A percentile compares a stretch with the other conserved stretches of the same genome.
Conservation (phyloP, 352 stramenopile genomes). For the Phytopythium kandeliae region DNA sequence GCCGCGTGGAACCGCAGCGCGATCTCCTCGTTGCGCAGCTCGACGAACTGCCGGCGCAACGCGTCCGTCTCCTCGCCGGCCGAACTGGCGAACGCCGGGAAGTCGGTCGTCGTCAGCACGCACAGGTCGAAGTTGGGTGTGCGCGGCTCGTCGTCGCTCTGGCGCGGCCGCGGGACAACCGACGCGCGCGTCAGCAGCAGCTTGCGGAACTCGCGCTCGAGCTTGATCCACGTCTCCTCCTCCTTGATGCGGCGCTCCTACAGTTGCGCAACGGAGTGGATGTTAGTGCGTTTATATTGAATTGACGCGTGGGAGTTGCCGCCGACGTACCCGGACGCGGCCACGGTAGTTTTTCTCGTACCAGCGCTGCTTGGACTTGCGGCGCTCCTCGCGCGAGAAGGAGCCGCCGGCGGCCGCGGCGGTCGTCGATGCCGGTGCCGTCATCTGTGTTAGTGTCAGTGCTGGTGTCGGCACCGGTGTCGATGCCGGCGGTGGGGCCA, state of each 20-base stretch:
- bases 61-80: slow-evolving; percentile 1
- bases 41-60: slow-evolving; percentile 11
- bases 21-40: slow-evolving; percentile 20
- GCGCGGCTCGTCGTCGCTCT: neutral
- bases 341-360: slow-evolving; percentile 30
- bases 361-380: slow-evolving; percentile 27
- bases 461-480: no score
- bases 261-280: no score
- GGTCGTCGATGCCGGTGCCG: no score
- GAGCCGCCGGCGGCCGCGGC: neutral
- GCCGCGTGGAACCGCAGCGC: slow-evolving; percentile 11
- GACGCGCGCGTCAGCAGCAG: slow-evolving; percentile 19
- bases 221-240: slow-evolving; percentile 15
- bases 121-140: neutral
- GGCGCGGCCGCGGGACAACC: neutral
- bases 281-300: no score
- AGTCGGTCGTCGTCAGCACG: neutral
- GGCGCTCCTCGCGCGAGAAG: slow-evolving; percentile 10
- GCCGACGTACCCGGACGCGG: slow-evolving; percentile 10
- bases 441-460: no score
- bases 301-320: no score
- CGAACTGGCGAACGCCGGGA: neutral
- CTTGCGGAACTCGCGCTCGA: slow-evolving; percentile 15
- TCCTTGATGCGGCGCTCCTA: slow-evolving; percentile 7
- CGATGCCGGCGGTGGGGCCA: no score